Evolutionary conservation across 179 eudicot genomes (phyloP), one percentile per base, ranked within the genome.

Genomic region (Gypsophila paniculata): DNA sequence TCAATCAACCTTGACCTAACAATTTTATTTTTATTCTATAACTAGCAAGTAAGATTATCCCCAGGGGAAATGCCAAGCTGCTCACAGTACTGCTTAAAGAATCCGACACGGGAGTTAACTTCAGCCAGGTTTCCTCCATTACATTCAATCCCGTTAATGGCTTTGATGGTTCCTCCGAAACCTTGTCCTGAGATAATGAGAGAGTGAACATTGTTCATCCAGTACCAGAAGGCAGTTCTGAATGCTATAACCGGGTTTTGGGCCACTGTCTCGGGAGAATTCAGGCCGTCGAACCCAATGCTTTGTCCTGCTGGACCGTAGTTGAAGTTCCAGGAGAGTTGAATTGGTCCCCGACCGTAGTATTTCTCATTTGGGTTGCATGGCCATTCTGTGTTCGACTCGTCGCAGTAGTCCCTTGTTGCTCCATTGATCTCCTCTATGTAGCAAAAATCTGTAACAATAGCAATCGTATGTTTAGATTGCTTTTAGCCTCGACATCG

Each of bases 301-400:
- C 79, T 76, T 49, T 76, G 61, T 6, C 79, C 79, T 3, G 79
- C 79, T 19, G 79, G 79, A 5, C 79, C 79, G n/a, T 76, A 76
- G 52, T 76, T 76, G 68, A 26, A 76, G 61, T 76, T 76, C 79
- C 79, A 76, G 12, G 79, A 71, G 14, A 76, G 6, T 17, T 76
- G 79, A 21, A 76, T 76, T 8, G 79, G 79, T 0, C 79, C 79
- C 15, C 79, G 68, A 1, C 79, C 79, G 26, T 26, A 76, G 72
- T 76, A 76, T 49, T 72, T 23, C 29, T 76, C 73, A 25, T 58
- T 36, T 2, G 79, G 79, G 61, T 71, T 76, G 68, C 79, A 76
- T 44, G 75, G 79, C 66, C 68, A 76, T 46, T 76, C 53, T 48
- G 75, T 76, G 61, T 72, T 44, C 1, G 18, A n/a, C 38, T 65